These are phyloP conservation scores for Sugiyamaella japonica DNA, from an alignment of 1,139 yeast species.

Conservation along the genomic window DNA sequence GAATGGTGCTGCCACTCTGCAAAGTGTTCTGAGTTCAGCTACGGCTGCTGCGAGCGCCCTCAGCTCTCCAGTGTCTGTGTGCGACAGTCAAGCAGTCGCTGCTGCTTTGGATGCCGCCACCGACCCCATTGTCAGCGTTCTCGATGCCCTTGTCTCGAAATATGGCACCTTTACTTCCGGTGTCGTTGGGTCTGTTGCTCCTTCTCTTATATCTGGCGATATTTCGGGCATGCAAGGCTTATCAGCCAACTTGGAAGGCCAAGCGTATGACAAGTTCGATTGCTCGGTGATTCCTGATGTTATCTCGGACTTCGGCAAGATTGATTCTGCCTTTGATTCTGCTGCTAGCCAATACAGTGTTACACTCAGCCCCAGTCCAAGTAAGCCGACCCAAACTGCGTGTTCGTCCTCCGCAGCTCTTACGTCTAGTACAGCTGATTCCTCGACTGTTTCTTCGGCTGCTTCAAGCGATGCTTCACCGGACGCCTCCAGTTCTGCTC, in stretches of 20 bases:
- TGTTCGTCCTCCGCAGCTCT: neutral
- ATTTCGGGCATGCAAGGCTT: constrained; percentile 8
- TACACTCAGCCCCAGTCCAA: neutral
- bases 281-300: constrained; percentile 9
- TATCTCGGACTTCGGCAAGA: constrained; percentile 3
- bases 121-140: constrained; percentile 8
- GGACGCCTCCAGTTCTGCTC: neutral
- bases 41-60: constrained; percentile 14
- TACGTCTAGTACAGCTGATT: neutral
- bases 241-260: constrained; percentile 15
- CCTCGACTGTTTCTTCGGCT: neutral
- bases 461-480: neutral
- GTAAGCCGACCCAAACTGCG: constrained; percentile 2
- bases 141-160: constrained; percentile 7
- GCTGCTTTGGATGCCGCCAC: constrained; percentile 2
- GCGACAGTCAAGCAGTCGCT: constrained; percentile 16
- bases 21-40: constrained; percentile 8
- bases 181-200: constrained; percentile 4
- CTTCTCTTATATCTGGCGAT: constrained; percentile 1
- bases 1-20: neutral
- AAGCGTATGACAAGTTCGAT: constrained; percentile 13
- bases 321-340: constrained; percentile 14
- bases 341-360: neutral
- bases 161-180: neutral
- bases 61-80: constrained; percentile 2